Percentiles rank a stretch among this genome's conserved stretches.
Evolutionary conservation across 768 basidiomycete species (phyloP).

Genomic region (Dacryopinax primogenitus): DNA sequence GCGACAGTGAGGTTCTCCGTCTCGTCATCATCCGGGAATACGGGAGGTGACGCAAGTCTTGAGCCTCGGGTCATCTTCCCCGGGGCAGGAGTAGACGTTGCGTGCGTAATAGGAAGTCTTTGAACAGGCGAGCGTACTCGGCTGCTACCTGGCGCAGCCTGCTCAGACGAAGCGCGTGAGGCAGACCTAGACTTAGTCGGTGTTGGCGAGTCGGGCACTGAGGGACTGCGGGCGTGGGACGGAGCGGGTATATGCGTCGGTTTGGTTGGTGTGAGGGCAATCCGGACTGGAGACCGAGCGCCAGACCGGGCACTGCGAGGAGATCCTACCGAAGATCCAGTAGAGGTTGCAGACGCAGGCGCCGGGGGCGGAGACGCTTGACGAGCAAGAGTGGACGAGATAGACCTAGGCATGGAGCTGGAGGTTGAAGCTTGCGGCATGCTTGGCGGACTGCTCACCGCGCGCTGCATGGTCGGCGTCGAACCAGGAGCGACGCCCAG

Average conservation of each 20-base stretch:
- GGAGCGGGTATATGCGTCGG: background rate
- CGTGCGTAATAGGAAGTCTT: background rate
- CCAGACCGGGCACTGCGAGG: background rate
- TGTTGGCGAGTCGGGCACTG: background rate
- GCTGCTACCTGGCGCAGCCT: background rate
- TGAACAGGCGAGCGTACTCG: background rate
- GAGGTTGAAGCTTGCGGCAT: too few species aligned
- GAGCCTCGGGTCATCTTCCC: background rate
- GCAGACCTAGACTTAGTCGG: background rate
- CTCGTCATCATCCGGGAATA: background rate
- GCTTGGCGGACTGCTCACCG: background rate
- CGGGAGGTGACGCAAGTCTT: background rate
- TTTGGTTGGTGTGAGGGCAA: background rate
- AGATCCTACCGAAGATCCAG: background rate
- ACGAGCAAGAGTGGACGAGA: slow-evolving; percentile 43
- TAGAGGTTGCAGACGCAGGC: slow-evolving; percentile 36
- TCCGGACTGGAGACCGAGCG: background rate
- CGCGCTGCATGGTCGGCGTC: background rate
- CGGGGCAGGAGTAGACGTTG: background rate
- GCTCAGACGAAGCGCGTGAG: background rate
- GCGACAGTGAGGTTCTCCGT: background rate
- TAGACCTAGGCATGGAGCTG: too few species aligned
- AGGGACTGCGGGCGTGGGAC: background rate
- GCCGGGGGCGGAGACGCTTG: slow-evolving; percentile 65
- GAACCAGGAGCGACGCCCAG: slow-evolving; percentile 1